These are phyloP conservation scores for Xylariaceae sp. DNA, from an alignment of 2,329 filamentous ascomycete species.

Conservation along the genomic window DNA sequence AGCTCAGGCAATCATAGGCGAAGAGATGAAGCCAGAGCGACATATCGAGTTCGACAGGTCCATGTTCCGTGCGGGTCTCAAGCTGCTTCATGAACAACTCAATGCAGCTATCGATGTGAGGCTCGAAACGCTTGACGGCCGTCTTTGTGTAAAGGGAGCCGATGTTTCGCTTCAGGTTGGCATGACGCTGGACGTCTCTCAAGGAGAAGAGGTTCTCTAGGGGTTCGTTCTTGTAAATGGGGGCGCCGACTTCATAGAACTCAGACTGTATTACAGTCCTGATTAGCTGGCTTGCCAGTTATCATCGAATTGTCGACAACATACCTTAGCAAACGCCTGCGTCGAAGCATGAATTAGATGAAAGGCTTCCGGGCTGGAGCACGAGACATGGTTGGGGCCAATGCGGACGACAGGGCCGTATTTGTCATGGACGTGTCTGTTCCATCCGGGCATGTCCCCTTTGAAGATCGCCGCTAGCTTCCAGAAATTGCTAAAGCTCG, in stretches of 20 bases:
- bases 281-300: not conserved
- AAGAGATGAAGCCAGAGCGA: conserved; percentile 16
- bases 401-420: conserved; percentile 15
- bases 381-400: conserved; percentile 17
- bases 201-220: conserved; percentile 9
- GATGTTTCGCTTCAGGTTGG: conserved; percentile 15
- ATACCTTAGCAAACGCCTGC: conserved; percentile 12
- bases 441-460: conserved; percentile 11
- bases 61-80: not conserved
- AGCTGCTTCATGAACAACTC: conserved; percentile 12
- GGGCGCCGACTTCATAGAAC: conserved; percentile 6
- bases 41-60: not conserved
- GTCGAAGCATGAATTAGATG: conserved; percentile 9
- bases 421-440: conserved; percentile 14
- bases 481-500: conserved; percentile 15
- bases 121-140: conserved; percentile 10
- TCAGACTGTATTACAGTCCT: not conserved
- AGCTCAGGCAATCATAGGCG: conserved; percentile 11
- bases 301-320: not conserved
- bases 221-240: not conserved
- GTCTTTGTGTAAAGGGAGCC: conserved; percentile 14
- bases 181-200: not conserved
- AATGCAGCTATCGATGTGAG: conserved; percentile 13
- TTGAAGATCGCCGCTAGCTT: conserved; percentile 9
- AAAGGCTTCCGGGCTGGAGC: conserved; percentile 14